These are phyloP conservation scores for Ceratobasidium sp. DNA, from an alignment of 1,284 basidiomycete genomes.

Conservation along the genomic window DNA sequence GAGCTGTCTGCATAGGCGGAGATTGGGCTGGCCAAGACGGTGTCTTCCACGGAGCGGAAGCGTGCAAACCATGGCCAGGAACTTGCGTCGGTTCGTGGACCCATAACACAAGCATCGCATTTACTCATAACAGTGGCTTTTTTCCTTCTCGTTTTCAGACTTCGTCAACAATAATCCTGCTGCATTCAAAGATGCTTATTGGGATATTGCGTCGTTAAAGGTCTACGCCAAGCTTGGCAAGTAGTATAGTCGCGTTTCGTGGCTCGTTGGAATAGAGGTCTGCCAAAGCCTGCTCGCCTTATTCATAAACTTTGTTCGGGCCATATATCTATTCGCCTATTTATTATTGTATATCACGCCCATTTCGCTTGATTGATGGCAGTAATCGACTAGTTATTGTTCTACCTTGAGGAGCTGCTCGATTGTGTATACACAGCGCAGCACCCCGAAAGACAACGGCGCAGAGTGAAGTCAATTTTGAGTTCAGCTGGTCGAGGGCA, in stretches of 20 bases:
- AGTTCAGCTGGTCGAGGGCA: no score
- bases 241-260: background rate
- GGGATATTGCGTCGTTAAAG: conserved; percentile 68
- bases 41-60: conserved; percentile 63
- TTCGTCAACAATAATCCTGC: conserved; percentile 74
- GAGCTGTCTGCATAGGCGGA: conserved; percentile 60
- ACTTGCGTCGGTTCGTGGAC: conserved; percentile 64
- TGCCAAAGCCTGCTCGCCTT: no score
- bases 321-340: background rate
- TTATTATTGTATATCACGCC: no score
- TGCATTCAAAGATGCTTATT: conserved; percentile 76
- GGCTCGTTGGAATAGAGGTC: no score
- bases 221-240: conserved; percentile 54
- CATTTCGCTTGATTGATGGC: no score
- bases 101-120: no score
- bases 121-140: conserved; percentile 12
- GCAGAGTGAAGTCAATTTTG: no score
- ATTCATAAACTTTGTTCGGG: no score
- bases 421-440: no score
- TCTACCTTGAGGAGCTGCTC: no score
- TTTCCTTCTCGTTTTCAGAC: conserved; percentile 57
- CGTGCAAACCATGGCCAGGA: conserved; percentile 68
- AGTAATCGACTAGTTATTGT: no score
- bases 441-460: no score
- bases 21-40: conserved; percentile 68